phyloP scores from a whole-genome alignment of 78 protist species.

The Bodo saltans region DNA sequence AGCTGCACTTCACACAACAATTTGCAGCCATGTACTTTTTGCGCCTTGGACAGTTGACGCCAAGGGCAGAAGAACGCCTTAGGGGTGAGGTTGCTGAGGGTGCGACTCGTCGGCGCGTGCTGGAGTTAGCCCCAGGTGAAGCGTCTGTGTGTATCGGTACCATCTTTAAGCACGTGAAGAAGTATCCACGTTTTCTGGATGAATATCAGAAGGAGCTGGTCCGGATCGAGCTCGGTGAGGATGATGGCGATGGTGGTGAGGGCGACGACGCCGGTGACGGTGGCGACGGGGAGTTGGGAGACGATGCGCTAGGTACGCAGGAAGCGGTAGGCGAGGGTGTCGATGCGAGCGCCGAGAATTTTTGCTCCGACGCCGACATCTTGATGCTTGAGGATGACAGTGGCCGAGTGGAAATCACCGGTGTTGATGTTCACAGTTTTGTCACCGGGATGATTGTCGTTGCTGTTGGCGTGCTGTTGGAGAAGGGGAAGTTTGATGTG shows the following conservation, averaged over 20 bases:
- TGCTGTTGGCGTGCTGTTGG: neutral
- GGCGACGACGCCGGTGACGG: neutral
- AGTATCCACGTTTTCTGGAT: conserved; percentile 24
- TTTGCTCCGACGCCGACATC: conserved; percentile 18
- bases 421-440: neutral
- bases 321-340: neutral
- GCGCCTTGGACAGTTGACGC: neutral
- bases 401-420: conserved; percentile 33
- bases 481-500: neutral
- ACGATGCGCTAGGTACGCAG: too few species aligned
- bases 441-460: neutral
- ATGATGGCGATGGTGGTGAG: neutral
- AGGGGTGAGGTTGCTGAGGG: neutral
- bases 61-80: neutral
- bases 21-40: conserved; percentile 20
- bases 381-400: conserved; percentile 38
- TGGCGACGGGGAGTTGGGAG: too few species aligned
- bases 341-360: neutral
- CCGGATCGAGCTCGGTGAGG: neutral
- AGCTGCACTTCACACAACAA: conserved; percentile 36
- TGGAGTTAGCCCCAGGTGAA: neutral
- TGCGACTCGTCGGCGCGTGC: neutral
- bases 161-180: conserved; percentile 43
- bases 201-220: conserved; percentile 1
- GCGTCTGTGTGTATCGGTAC: conserved; percentile 15